Percentiles rank a stretch among this genome's conserved stretches.
phyloP scores from a whole-genome alignment of 1,284 basidiomycete species.

The Leccinum fuscescens region DNA sequence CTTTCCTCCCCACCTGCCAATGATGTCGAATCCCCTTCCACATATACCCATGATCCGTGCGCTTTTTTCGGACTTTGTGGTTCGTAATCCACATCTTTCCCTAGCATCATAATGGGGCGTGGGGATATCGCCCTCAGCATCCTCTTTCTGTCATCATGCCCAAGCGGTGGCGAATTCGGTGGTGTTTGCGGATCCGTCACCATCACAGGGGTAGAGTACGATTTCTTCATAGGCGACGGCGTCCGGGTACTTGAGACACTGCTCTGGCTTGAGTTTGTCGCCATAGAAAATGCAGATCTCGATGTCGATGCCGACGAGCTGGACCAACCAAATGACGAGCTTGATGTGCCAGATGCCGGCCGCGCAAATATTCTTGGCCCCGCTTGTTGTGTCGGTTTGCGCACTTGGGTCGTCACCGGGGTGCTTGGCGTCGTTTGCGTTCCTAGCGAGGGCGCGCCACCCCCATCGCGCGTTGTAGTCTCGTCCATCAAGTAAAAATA shows the following conservation, averaged over 20 bases:
- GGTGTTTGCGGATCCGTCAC: conserved; percentile 26
- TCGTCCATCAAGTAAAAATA: conserved; percentile 92
- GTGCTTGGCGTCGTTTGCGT: conserved; percentile 26
- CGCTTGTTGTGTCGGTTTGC: conserved; percentile 27
- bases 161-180: conserved; percentile 36
- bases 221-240: conserved; percentile 33
- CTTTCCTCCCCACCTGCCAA: background rate
- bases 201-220: conserved; percentile 25
- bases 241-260: conserved; percentile 26
- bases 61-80: conserved; percentile 65
- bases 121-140: conserved; percentile 32
- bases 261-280: conserved; percentile 39
- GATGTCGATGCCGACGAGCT: conserved; percentile 40
- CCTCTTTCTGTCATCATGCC: conserved; percentile 9
- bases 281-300: conserved; percentile 43
- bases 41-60: conserved; percentile 29
- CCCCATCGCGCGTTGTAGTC: conserved; percentile 32
- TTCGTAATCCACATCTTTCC: conserved; percentile 67
- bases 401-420: conserved; percentile 35
- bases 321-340: conserved; percentile 37
- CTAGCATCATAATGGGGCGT: conserved; percentile 58
- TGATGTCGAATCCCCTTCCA: conserved; percentile 24
- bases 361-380: conserved; percentile 27
- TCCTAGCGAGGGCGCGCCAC: conserved; percentile 6
- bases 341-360: conserved; percentile 18